Evolutionary conservation across 164 flowering plant genomes (phyloP).

Genomic region (Tinospora cordifolia): DNA sequence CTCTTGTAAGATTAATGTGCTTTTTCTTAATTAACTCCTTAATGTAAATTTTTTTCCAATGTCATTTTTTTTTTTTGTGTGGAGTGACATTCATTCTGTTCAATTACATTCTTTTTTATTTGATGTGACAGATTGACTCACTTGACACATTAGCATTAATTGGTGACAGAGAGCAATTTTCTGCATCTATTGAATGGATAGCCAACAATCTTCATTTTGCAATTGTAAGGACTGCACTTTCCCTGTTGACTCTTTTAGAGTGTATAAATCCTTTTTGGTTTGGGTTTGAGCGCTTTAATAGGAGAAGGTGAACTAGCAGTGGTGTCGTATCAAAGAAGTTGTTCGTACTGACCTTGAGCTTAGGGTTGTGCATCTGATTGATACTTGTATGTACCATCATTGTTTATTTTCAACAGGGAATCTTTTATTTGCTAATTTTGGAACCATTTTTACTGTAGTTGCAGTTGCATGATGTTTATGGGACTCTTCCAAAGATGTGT

Average conservation of each 20-base stretch:
- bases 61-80: background rate
- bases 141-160: constrained; percentile 80
- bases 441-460: background rate
- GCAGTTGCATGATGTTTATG: background rate
- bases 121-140: constrained; percentile 67
- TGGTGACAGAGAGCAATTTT: constrained; percentile 72
- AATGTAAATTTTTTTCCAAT: background rate
- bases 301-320: too few relatives aligned
- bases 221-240: constrained; percentile 59
- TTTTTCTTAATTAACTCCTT: background rate
- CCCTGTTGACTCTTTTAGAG: constrained; percentile 1
- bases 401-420: background rate
- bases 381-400: background rate
- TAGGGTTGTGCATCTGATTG: background rate
- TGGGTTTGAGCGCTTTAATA: too few relatives aligned
- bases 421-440: too few relatives aligned
- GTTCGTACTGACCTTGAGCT: too few relatives aligned
- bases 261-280: too few relatives aligned
- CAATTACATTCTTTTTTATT: constrained; percentile 3
- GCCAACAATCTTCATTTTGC: constrained; percentile 87
- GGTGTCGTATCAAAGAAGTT: too few relatives aligned
- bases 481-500: background rate
- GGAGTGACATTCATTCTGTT: background rate
- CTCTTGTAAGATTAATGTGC: constrained; percentile 49
- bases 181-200: constrained; percentile 89